Evolutionary conservation across 1,139 yeast species (phyloP).

Genomic region (Yamadazyma oceani): DNA sequence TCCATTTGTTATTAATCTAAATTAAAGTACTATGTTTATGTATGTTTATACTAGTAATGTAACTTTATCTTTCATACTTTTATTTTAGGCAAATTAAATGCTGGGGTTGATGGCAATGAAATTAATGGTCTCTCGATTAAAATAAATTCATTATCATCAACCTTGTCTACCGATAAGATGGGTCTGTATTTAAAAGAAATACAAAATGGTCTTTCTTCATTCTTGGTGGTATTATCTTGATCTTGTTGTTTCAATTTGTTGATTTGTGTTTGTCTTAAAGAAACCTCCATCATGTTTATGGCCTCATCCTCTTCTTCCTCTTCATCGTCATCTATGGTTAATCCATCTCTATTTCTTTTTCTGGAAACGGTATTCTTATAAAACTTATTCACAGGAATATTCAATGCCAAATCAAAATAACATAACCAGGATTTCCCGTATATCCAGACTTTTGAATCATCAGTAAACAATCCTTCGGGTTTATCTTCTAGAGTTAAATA

Average conservation of each 20-base stretch:
- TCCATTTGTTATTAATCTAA: slow-evolving; percentile 1
- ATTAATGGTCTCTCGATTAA: slow-evolving; percentile 73
- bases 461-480: slow-evolving; percentile 69
- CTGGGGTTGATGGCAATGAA: slow-evolving; percentile 61
- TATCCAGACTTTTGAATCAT: slow-evolving; percentile 59
- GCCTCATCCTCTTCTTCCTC: slow-evolving; percentile 29
- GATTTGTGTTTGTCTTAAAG: slow-evolving; percentile 34
- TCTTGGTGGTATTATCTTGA: slow-evolving; percentile 23
- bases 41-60: too few species aligned
- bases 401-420: slow-evolving; percentile 65
- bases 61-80: slow-evolving; percentile 33
- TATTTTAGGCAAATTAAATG: slow-evolving; percentile 72
- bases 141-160: slow-evolving; percentile 60
- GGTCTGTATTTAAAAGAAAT: slow-evolving; percentile 77
- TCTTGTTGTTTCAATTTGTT: slow-evolving; percentile 31
- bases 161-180: slow-evolving; percentile 55
- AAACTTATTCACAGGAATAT: slow-evolving; percentile 48
- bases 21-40: background rate
- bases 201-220: slow-evolving; percentile 58
- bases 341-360: slow-evolving; percentile 67
- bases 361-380: slow-evolving; percentile 31
- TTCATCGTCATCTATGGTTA: slow-evolving; percentile 42
- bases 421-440: slow-evolving; percentile 89
- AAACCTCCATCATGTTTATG: slow-evolving; percentile 30
- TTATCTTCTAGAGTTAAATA: slow-evolving; percentile 62